Conservation (phyloP, 1,139 yeast species). For the Spathaspora sp. region DNA sequence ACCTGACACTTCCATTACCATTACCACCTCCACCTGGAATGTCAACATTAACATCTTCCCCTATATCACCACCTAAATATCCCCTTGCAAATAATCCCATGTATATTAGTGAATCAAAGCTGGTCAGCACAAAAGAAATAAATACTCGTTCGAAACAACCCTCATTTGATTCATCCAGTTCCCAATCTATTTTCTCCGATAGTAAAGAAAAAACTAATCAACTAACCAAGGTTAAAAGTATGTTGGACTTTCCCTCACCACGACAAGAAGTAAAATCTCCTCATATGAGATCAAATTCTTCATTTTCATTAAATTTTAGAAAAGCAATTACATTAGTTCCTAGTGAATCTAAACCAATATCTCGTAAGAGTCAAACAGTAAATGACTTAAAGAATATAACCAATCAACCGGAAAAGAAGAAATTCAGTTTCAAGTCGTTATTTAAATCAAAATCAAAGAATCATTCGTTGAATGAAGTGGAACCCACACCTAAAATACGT, state of each 20-base stretch:
- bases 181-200: constrained; percentile 5
- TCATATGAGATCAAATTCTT: constrained; percentile 30
- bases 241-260: constrained; percentile 9
- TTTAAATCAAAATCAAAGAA: constrained; percentile 37
- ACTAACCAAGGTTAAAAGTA: constrained; percentile 11
- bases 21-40: background rate
- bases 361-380: constrained; percentile 22
- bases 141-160: constrained; percentile 2
- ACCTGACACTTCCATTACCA: background rate
- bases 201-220: constrained; percentile 5
- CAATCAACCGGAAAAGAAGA: constrained; percentile 24
- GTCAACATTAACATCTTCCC: background rate
- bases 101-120: background rate
- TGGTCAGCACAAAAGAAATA: background rate
- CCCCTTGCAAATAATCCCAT: constrained; percentile 2
- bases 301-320: constrained; percentile 23
- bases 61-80: background rate
- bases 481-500: constrained; percentile 10
- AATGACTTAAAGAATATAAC: constrained; percentile 13
- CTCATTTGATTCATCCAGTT: background rate
- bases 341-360: background rate
- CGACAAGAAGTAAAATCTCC: constrained; percentile 22
- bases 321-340: constrained; percentile 3
- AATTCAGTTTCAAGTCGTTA: constrained; percentile 40
- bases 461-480: constrained; percentile 22